Percentiles rank a stretch among this genome's conserved stretches.
phyloP scores from a whole-genome alignment of 495 filamentous ascomycete species.

The Aspergillus leporis region DNA sequence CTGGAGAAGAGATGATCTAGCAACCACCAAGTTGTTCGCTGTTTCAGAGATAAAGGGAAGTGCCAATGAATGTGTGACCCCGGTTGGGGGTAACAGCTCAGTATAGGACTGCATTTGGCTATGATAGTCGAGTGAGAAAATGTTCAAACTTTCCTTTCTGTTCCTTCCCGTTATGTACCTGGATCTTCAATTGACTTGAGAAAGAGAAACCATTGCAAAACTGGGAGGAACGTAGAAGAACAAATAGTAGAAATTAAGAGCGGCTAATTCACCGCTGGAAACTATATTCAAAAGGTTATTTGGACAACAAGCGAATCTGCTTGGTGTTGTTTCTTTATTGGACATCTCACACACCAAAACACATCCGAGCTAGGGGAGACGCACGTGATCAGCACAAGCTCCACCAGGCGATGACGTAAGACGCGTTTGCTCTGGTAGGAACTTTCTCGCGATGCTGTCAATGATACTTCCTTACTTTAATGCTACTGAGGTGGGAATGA shows the following conservation, averaged over 20 bases:
- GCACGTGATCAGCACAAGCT: constrained; percentile 14
- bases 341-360: neutral
- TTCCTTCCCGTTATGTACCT: constrained; percentile 6
- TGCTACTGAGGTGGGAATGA: neutral
- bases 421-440: neutral
- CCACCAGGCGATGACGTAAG: constrained; percentile 24
- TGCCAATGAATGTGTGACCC: constrained; percentile 83
- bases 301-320: neutral
- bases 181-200: constrained; percentile 16
- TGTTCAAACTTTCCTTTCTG: constrained; percentile 2
- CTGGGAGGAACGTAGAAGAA: constrained; percentile 2
- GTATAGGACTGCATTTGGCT: constrained; percentile 76
- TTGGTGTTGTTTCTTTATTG: neutral
- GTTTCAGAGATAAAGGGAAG: constrained; percentile 74
- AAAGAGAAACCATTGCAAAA: constrained; percentile 15
- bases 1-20: constrained; percentile 87
- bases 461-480: too few species aligned
- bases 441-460: neutral
- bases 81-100: constrained; percentile 87
- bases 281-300: neutral
- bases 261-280: neutral
- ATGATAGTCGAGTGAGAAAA: neutral
- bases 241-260: neutral
- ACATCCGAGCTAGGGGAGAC: neutral
- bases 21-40: constrained; percentile 81